Conservation (phyloP, 2,329 filamentous ascomycete species). For the Helotiales sp. region DNA sequence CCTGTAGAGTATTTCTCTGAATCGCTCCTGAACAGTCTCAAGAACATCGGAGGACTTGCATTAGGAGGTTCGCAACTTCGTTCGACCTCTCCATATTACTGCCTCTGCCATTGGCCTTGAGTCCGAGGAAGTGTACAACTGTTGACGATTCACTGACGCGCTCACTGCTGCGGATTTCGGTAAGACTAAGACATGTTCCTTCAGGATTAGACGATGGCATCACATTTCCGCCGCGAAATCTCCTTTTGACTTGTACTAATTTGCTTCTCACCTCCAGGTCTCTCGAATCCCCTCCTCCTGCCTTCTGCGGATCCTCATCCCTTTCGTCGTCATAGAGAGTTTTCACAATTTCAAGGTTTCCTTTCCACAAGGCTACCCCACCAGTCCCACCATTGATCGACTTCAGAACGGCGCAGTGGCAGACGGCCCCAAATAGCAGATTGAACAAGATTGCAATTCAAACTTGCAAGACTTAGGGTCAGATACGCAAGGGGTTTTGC, state of each 20-base stretch:
- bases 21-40: too few relatives aligned
- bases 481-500: background rate
- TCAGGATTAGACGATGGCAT: slow-evolving; percentile 4
- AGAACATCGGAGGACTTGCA: too few relatives aligned
- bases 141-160: background rate
- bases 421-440: background rate
- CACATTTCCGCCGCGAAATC: slow-evolving; percentile 3
- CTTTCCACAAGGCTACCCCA: slow-evolving; percentile 5
- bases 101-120: background rate
- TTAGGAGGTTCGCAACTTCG: too few relatives aligned
- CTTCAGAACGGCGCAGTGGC: background rate
- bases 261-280: background rate
- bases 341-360: background rate
- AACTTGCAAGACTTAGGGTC: background rate
- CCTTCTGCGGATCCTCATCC: slow-evolving; percentile 10
- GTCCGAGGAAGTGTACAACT: background rate
- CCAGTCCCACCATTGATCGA: slow-evolving; percentile 11
- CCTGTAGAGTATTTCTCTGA: background rate
- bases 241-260: slow-evolving; percentile 15
- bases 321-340: slow-evolving; percentile 1
- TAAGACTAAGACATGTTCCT: slow-evolving; percentile 29
- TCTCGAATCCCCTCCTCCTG: background rate
- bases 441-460: background rate
- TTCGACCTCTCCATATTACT: background rate
- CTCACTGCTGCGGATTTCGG: slow-evolving; percentile 7